phyloP scores from a whole-genome alignment of 306 rosid species.

The Cucurbita argyrosperma region DNA sequence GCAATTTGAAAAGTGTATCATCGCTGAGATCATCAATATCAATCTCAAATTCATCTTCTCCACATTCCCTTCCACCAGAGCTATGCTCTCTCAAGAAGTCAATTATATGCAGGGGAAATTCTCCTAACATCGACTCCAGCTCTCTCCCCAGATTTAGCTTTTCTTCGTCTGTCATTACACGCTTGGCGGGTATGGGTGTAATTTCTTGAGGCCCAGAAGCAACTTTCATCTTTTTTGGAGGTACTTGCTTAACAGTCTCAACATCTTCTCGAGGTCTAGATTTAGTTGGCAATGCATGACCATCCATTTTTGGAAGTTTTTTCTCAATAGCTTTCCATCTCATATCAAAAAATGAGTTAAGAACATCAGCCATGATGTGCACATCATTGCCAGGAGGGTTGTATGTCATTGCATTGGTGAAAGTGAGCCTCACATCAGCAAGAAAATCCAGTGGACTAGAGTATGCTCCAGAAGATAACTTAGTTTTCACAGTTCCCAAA shows the following conservation, averaged over 20 bases:
- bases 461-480: slow-evolving; percentile 39
- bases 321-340: slow-evolving; percentile 74
- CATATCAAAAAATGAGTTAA: slow-evolving; percentile 47
- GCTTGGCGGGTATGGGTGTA: slow-evolving; percentile 28
- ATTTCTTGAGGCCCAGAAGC: slow-evolving; percentile 32
- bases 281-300: slow-evolving; percentile 21
- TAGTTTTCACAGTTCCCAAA: slow-evolving; percentile 54
- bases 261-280: slow-evolving; percentile 16
- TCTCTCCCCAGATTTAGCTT: slow-evolving; percentile 43
- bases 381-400: slow-evolving; percentile 65
- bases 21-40: slow-evolving; percentile 64
- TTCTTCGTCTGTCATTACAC: slow-evolving; percentile 49
- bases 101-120: slow-evolving; percentile 49
- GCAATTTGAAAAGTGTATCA: slow-evolving; percentile 47
- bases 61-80: slow-evolving; percentile 50
- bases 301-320: slow-evolving; percentile 36
- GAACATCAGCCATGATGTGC: slow-evolving; percentile 58
- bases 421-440: slow-evolving; percentile 57
- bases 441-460: slow-evolving; percentile 38
- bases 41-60: slow-evolving; percentile 75
- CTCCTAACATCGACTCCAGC: slow-evolving; percentile 57
- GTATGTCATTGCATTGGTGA: slow-evolving; percentile 69
- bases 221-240: slow-evolving; percentile 52
- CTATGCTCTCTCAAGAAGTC: slow-evolving; percentile 59
- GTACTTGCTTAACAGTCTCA: slow-evolving; percentile 27